Conservation (phyloP, 306 rosid genomes). For the Gleditsia sinensis region DNA sequence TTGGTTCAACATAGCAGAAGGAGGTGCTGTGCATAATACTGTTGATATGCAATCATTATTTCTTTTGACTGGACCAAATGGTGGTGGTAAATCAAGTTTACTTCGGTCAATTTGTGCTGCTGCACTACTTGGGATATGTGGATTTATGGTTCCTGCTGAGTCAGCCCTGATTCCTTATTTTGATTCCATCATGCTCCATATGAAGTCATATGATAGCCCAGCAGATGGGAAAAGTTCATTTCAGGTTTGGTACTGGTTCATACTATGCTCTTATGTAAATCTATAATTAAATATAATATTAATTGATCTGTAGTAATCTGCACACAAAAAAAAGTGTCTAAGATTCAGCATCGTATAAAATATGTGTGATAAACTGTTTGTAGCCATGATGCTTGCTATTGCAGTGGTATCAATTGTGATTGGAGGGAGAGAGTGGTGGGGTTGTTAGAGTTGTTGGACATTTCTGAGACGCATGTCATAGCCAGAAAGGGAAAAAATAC, state of each 20-base stretch:
- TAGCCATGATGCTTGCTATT: neutral
- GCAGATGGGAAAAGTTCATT: conserved; percentile 97
- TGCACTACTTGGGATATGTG: conserved; percentile 87
- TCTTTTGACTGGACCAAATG: conserved; percentile 98
- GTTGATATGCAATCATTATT: conserved; percentile 87
- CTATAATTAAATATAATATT: neutral
- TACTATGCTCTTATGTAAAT: conserved; percentile 20
- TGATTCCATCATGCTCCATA: conserved; percentile 87
- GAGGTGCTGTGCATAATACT: conserved; percentile 77
- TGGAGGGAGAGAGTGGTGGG: too few species aligned
- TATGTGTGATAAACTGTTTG: neutral
- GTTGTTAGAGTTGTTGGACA: too few species aligned
- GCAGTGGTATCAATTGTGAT: too few species aligned
- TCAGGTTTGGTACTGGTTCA: conserved; percentile 58
- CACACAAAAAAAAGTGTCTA: neutral
- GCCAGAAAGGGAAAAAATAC: too few species aligned
- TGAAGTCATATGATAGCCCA: conserved; percentile 97
- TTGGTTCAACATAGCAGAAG: conserved; percentile 83
- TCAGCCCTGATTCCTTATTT: conserved; percentile 84
- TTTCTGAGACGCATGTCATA: neutral
- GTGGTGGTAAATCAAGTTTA: conserved; percentile 97
- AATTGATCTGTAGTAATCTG: neutral
- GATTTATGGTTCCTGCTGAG: conserved; percentile 92
- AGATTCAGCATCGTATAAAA: neutral
- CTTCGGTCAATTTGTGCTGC: conserved; percentile 95